Conservation (phyloP, 2,329 filamentous ascomycete genomes). For the Cladophialophora carrionii region DNA sequence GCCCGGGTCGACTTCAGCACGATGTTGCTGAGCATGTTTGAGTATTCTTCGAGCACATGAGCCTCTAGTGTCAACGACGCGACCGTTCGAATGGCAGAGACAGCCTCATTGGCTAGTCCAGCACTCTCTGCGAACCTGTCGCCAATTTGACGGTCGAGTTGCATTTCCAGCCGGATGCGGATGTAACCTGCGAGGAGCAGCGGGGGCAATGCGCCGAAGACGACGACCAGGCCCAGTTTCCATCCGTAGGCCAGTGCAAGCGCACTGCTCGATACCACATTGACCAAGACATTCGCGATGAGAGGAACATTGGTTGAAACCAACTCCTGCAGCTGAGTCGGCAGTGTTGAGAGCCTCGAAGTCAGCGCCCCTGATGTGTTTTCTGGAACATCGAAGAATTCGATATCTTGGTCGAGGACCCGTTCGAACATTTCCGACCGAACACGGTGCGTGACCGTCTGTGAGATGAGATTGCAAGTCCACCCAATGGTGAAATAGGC, state of each 20-base stretch:
- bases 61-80: constrained; percentile 55
- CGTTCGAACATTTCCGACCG: constrained; percentile 37
- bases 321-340: constrained; percentile 52
- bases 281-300: constrained; percentile 54
- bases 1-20: constrained; percentile 36
- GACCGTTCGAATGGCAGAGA: constrained; percentile 55
- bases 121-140: constrained; percentile 54
- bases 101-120: constrained; percentile 56
- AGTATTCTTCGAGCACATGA: constrained; percentile 45
- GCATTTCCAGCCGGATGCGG: constrained; percentile 55
- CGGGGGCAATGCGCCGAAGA: constrained; percentile 53
- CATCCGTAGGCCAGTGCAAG: constrained; percentile 55
- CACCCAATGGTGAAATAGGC: constrained; percentile 48
- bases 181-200: constrained; percentile 53
- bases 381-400: constrained; percentile 43
- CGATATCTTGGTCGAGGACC: constrained; percentile 41
- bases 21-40: constrained; percentile 38
- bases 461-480: constrained; percentile 40
- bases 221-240: constrained; percentile 54
- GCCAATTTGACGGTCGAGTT: constrained; percentile 52
- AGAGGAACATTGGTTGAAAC: constrained; percentile 55
- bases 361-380: constrained; percentile 42
- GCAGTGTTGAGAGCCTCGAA: constrained; percentile 38
- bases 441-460: constrained; percentile 37
- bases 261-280: constrained; percentile 52